Percentiles rank a stretch among this genome's conserved stretches.
Evolutionary conservation across 78 protist species (phyloP).

Genomic region (Mastigamoeba balamuthi): DNA sequence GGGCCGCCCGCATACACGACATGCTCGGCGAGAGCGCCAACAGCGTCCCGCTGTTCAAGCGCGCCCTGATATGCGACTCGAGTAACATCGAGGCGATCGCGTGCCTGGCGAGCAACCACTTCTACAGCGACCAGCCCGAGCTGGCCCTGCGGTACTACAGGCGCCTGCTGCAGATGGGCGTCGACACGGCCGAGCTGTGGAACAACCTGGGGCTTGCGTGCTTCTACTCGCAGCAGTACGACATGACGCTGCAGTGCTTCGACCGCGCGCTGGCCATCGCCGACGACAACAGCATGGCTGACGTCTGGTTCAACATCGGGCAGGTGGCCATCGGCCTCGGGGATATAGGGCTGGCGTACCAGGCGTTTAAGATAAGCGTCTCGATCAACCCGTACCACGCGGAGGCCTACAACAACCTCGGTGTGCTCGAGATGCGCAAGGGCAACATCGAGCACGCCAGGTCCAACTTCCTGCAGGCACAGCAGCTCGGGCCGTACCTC

Average conservation of each 20-base stretch:
- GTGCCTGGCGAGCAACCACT: conserved; percentile 53
- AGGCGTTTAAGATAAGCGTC: conserved; percentile 47
- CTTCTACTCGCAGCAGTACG: conserved; percentile 61
- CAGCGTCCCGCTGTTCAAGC: conserved; percentile 3
- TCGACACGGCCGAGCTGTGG: conserved; percentile 55
- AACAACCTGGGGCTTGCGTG: conserved; percentile 67
- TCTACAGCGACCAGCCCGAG: conserved; percentile 70
- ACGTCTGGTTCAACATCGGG: conserved; percentile 75
- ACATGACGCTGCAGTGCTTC: conserved; percentile 60
- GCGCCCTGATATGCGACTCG: background rate
- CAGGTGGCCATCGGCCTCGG: conserved; percentile 72
- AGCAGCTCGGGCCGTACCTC: background rate
- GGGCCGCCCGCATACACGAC: conserved; percentile 50
- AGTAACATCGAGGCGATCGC: conserved; percentile 68
- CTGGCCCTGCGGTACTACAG: conserved; percentile 45
- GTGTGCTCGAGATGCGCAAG: conserved; percentile 31
- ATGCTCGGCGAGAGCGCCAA: conserved; percentile 4
- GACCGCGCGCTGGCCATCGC: conserved; percentile 54
- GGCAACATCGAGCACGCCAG: conserved; percentile 42
- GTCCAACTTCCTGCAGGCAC: conserved; percentile 15
- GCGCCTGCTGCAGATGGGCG: conserved; percentile 61
- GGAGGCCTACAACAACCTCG: conserved; percentile 44
- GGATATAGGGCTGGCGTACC: conserved; percentile 64
- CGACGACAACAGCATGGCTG: conserved; percentile 34
- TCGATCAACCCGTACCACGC: conserved; percentile 27